Base-by-base conservation (phyloP, 2,329 filamentous ascomycete genomes). In the Trichoderma atroviride region DNA sequence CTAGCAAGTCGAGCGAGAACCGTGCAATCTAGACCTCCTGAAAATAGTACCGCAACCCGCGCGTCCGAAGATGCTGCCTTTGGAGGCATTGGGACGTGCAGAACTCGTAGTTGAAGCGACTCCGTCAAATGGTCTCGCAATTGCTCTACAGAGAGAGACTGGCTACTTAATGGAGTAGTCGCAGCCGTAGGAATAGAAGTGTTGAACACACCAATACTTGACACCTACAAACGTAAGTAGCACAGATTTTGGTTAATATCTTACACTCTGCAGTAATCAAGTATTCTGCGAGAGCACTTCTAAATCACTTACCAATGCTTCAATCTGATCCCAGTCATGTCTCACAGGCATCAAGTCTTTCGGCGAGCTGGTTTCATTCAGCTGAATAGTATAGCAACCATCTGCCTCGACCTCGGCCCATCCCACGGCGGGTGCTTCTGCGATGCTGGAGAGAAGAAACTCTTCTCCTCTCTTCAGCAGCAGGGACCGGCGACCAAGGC, bases 21-120 rank as follows among this genome's bases (percentile, higher is more conserved):
- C 0, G 94, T 95, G 77, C 96, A 98, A 78, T 99, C 96, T 7
- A 99, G 86, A 0, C 96, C 96, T 2, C 96, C 96, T 0, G 96
- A 99, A 78, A 98, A 99, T 0, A 99, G 83, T 1, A 99, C 84
- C 0, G 93, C 94, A 16, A 97, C 79, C 67, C 86, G 86, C 22
- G 86, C 83, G 72, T 85, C 81, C 11, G 72, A 74, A 9, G 72
- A 60, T 0, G 72, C 72, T 6, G 75, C 78, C 53, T 71, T 74
- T 13, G 85, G 87, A 1, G 87, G 88, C 57, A 83, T 75, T 0
- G 92, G 92, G 6, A 96, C 87, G 53, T 88, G 83, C 10, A 88
- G 79, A 19, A 94, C 84, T 53, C 93, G 88, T 9, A 89, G 77
- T 68, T 83, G 83, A 7, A 96, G 79, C 5, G 92, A 92, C 63